Evolutionary conservation across 148 eudicot species (phyloP), one percentile per base, ranked within the genome.

Genomic region (Rhododendron williamsianum): DNA sequence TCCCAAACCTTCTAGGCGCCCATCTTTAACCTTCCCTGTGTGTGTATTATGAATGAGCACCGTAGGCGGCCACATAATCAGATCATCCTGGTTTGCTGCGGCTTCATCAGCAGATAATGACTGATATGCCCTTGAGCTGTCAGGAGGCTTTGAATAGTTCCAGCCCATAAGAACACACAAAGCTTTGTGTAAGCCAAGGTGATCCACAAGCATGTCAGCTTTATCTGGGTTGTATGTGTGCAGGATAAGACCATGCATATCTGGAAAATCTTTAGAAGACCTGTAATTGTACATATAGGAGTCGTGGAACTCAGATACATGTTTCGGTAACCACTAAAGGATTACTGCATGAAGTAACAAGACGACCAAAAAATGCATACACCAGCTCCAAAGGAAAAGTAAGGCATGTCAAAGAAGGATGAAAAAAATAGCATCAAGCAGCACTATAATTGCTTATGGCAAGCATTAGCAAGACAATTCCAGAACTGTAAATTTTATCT

Each of bases 131-230:
- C 87, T 92, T 52, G 94, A 94, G 84, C 88, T 94, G 90, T 95
- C 97, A 87, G 99, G 98, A 87, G 94, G 90, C 87, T 88, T 93
- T 89, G 87, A 83, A 89, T 90, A 94, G 91, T 91, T 94, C 99
- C 99, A 97, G 54, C 99, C 95, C 99, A 95, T 95, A 74, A 97
- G 86, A 88, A 93, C 92, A 91, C 98, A 97, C 48, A 97, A 89
- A 90, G 98, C 98, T 93, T 92, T 95, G 92, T 97, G 99, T 58
- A 97, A 94, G 77, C 98, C 99, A 93, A 95, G 89, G 86, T 97
- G 99, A 87, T 97, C 98, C 93, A 90, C 92, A 85, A 89, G 91
- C 87, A 87, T 84, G 79, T 93, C 94, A 84, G 91, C 87, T 87
- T 83, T 92, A 78, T 95, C 96, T 81, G 96, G 87, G 94, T 89